These are phyloP conservation scores for Colletotrichum camelliae DNA, from an alignment of 2,329 filamentous ascomycete genomes.

Conservation along the genomic window DNA sequence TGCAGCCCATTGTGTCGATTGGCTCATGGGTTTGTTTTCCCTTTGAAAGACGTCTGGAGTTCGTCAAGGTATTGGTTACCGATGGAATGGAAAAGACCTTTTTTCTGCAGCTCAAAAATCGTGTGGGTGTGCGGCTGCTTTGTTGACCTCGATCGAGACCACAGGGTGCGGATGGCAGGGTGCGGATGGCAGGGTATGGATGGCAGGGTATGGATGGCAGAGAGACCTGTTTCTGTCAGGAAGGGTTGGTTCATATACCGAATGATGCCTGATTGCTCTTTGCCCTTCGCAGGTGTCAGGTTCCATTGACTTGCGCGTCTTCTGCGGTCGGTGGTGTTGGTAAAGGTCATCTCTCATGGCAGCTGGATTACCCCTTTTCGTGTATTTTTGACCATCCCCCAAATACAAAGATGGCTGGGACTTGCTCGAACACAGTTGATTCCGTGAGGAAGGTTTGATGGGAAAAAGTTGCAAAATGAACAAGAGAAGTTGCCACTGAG, in stretches of 20 bases:
- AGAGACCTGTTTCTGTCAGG: not conserved
- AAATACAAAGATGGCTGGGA: not conserved
- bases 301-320: not conserved
- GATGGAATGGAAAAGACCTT: not conserved
- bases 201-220: not conserved
- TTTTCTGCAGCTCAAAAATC: not conserved
- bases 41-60: not conserved
- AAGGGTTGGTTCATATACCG: not conserved
- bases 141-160: not conserved
- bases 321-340: not conserved
- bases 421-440: not conserved
- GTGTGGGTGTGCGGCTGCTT: not conserved
- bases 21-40: not conserved
- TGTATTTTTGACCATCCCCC: not conserved
- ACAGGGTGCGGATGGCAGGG: not conserved
- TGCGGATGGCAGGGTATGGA: not conserved
- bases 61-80: not conserved
- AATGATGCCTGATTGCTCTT: rapidly evolving
- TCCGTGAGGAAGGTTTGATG: not conserved
- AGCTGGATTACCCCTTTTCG: not conserved
- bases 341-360: not conserved
- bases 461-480: not conserved
- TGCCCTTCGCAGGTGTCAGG: not conserved
- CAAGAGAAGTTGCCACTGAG: not conserved
- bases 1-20: not conserved